Percentiles rank a stretch among this genome's conserved stretches.
Conservation (phyloP, 371 early-diverging fungal genomes). For the Fennellomyces sp. region DNA sequence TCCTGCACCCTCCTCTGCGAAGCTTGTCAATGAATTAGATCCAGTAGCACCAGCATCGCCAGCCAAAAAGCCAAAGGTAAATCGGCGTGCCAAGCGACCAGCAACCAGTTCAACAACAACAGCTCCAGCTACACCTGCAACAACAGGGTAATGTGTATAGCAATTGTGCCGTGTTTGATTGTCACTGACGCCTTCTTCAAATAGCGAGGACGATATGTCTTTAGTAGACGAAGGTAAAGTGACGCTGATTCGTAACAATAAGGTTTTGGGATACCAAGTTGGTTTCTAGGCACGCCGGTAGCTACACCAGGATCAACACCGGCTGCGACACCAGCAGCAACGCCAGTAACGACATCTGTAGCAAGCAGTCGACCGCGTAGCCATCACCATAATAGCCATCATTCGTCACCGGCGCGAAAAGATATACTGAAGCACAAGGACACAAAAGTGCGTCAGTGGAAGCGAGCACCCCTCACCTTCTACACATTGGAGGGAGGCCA, state of each 20-base stretch:
- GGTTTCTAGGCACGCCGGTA: neutral
- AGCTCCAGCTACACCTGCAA: neutral
- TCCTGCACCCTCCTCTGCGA: conserved; percentile 7
- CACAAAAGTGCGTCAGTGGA: conserved; percentile 37
- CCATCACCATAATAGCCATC: conserved; percentile 1
- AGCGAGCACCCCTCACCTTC: conserved; percentile 26
- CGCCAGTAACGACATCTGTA: neutral
- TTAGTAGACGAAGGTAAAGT: conserved; percentile 6
- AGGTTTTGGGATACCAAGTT: no score
- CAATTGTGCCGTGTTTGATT: neutral
- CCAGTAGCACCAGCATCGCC: neutral
- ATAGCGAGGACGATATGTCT: neutral
- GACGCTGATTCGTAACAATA: no score
- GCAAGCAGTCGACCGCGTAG: neutral
- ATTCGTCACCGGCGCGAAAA: conserved; percentile 10
- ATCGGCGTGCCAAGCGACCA: conserved; percentile 1
- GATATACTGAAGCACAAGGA: conserved; percentile 43
- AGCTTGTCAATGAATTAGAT: neutral
- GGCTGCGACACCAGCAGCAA: neutral
- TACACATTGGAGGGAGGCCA: conserved; percentile 36
- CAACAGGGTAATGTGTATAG: neutral
- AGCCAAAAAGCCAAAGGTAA: conserved; percentile 6
- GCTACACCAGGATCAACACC: neutral
- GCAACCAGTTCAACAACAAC: neutral
- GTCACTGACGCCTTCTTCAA: no score